These are phyloP conservation scores for Lactarius hatsudake DNA, from an alignment of 768 basidiomycete species.

Conservation along the genomic window DNA sequence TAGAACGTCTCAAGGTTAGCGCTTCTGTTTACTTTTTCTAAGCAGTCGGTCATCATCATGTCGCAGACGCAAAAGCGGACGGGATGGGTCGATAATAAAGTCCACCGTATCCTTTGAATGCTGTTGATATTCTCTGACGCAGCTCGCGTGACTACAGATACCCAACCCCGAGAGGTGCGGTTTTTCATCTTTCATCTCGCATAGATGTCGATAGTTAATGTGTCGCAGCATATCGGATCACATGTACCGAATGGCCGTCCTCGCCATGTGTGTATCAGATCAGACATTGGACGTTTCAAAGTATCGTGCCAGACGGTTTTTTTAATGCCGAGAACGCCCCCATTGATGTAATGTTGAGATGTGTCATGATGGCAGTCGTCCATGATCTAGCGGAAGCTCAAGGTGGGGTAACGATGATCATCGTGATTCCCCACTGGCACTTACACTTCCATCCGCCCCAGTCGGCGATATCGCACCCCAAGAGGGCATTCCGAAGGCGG, in stretches of 20 bases:
- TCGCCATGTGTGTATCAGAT: constrained; percentile 85
- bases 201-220: neutral
- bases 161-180: constrained; percentile 77
- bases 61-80: constrained; percentile 91
- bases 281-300: constrained; percentile 66
- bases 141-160: constrained; percentile 47
- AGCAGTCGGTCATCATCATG: neutral
- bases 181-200: neutral
- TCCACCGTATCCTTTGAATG: constrained; percentile 32
- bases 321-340: neutral
- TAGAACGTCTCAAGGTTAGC: constrained; percentile 82
- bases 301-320: constrained; percentile 39
- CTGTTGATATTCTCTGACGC: constrained; percentile 13
- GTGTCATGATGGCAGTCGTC: constrained; percentile 85
- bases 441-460: constrained; percentile 29
- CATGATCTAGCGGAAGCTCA: constrained; percentile 97
- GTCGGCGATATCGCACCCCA: constrained; percentile 94
- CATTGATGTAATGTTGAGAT: constrained; percentile 42
- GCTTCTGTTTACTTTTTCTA: neutral
- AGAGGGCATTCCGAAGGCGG: constrained; percentile 78
- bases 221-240: constrained; percentile 72
- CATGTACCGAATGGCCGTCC: constrained; percentile 96
- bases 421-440: neutral
- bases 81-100: constrained; percentile 88
- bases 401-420: constrained; percentile 42